A percentile compares a stretch with the other conserved stretches of the same genome.
These are phyloP conservation scores for Phialocephala subalpina DNA, from an alignment of 2,329 filamentous ascomycete species.

Conservation along the genomic window DNA sequence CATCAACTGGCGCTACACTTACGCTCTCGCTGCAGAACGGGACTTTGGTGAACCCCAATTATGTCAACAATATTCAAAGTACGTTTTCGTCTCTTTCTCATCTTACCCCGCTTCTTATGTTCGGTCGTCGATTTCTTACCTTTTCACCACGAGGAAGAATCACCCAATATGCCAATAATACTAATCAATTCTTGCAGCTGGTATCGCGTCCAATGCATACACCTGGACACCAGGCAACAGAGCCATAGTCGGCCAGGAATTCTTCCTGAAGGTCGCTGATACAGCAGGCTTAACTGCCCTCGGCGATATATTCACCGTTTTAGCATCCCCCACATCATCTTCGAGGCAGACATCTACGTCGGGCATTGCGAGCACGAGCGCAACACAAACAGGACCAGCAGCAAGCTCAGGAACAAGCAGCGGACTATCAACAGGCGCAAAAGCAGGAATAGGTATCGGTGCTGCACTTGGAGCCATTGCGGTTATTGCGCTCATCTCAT, in stretches of 20 bases:
- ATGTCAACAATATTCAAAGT: background rate
- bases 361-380: background rate
- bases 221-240: background rate
- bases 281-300: background rate
- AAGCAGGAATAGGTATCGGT: conserved; percentile 2
- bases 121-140: background rate
- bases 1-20: background rate
- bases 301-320: background rate
- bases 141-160: no score
- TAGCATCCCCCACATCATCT: background rate
- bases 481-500: background rate
- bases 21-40: background rate
- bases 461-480: background rate
- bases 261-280: background rate
- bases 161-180: background rate
- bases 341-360: background rate
- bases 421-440: background rate
- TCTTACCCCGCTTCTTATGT: background rate
- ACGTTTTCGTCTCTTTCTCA: background rate
- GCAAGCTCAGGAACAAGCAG: background rate
- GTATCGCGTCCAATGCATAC: background rate
- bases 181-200: background rate
- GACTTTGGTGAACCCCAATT: background rate
- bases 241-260: background rate
- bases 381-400: background rate